These are phyloP conservation scores for Mycoemilia scoparia DNA, from an alignment of 192 early-diverging fungal species.

Conservation along the genomic window DNA sequence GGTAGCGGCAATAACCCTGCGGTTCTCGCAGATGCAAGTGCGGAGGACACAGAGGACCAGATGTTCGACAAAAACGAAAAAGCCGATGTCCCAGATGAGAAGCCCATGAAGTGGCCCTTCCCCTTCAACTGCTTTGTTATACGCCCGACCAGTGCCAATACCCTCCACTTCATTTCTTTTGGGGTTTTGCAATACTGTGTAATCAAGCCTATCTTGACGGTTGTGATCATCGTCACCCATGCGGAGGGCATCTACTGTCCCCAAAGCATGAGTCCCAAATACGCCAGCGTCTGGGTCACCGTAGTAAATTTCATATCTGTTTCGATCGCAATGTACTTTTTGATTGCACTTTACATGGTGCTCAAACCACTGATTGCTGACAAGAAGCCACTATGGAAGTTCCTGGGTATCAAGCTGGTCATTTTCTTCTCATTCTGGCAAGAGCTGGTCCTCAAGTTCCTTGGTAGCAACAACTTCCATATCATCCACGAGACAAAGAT, in stretches of 20 bases:
- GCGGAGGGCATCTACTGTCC: conserved; percentile 42
- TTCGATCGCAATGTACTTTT: conserved; percentile 45
- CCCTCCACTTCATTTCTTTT: conserved; percentile 40
- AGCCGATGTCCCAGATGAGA: conserved; percentile 15
- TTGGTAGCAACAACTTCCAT: conserved; percentile 29
- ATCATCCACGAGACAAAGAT: conserved; percentile 30
- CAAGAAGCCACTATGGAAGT: conserved; percentile 29
- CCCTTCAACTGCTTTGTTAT: conserved; percentile 41
- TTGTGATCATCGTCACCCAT: conserved; percentile 41
- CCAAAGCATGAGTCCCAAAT: conserved; percentile 35
- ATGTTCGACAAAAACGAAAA: too few species aligned
- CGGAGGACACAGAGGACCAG: too few species aligned
- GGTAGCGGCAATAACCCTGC: too few species aligned
- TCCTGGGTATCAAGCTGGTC: conserved; percentile 30
- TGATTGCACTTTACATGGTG: conserved; percentile 40
- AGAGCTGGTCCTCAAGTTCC: conserved; percentile 31
- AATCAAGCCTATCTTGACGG: conserved; percentile 36
- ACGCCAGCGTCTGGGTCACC: conserved; percentile 44
- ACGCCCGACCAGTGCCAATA: conserved; percentile 31
- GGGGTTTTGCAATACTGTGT: conserved; percentile 56
- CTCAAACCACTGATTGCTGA: conserved; percentile 36
- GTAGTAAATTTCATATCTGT: conserved; percentile 45
- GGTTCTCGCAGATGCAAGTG: conserved; percentile 22
- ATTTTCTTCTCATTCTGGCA: conserved; percentile 51
- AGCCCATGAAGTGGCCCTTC: conserved; percentile 33